Base-by-base conservation (phyloP, 1,139 yeast species). In the Candida sojae region DNA sequence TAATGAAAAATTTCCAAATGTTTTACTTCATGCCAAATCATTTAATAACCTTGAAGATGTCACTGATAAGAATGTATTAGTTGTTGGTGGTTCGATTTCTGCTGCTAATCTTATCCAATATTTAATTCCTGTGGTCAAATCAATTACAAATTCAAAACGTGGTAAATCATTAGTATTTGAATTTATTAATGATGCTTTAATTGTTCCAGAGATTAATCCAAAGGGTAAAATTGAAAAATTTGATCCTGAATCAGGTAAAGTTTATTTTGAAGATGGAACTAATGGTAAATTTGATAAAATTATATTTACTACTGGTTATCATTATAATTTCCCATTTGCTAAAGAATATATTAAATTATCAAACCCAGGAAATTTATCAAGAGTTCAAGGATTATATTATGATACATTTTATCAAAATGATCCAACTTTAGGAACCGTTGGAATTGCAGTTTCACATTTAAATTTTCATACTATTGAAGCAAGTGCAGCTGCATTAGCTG, bases 21-120 rank as follows among this genome's bases (percentile, higher is more conserved):
- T 75, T 6, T 67, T 86, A 2, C 60, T 71, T 21, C 95, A 88
- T 63, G 75, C 91, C 13, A 83, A 82, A 57, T 67, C 77, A 29
- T 88, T 79, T 63, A 73, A 84, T 51, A 70, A 69, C 12, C 77
- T 84, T 3, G 73, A 75, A 4, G 73, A 68, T 34, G 83, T 68
- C 54, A 60, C 60, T 30, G 69, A 66, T 46, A 69, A 78, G 55
- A 70, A 70, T 23, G 76, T 79, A 4, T 59, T 80, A 46, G 65
- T 80, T 35, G 70, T 80, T 41, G 85, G 84, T 2, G 79, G 82
- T 0, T 72, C 80, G 36, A 67, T 80, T 37, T 73, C 80, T 54
- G 75, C 83, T 4, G 67, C 76, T 31, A 83, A 80, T 59, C 60
- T 79, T n/a, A 62, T 78, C 13, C 84, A 80, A 54, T 79, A 80